These are phyloP conservation scores for Spathaspora passalidarum DNA, from an alignment of 805 yeast species.

Conservation along the genomic window DNA sequence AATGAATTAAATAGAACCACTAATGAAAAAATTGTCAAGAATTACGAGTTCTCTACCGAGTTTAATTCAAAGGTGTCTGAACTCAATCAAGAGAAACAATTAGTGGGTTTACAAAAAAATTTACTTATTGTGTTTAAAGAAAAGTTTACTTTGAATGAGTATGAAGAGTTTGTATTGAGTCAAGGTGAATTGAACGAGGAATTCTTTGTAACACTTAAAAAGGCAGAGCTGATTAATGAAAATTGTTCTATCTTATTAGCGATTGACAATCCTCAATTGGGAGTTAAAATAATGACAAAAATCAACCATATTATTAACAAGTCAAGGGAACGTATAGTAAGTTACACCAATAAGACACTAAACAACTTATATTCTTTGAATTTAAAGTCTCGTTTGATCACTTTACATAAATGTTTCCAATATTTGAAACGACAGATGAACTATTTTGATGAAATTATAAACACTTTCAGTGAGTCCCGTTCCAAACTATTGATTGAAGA, in stretches of 20 bases:
- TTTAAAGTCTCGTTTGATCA: conserved; percentile 19
- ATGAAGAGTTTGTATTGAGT: conserved; percentile 61
- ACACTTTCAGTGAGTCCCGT: conserved; percentile 65
- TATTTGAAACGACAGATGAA: conserved; percentile 38
- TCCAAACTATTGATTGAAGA: conserved; percentile 64
- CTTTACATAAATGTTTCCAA: conserved; percentile 30
- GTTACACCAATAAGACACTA: conserved; percentile 32
- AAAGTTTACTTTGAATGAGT: conserved; percentile 65
- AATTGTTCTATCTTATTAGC: conserved; percentile 71
- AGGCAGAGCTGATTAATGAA: conserved; percentile 61
- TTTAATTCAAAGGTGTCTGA: conserved; percentile 23
- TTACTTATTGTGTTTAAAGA: conserved; percentile 53
- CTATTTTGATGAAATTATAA: conserved; percentile 57
- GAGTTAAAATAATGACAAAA: conserved; percentile 60
- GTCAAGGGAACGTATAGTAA: conserved; percentile 27
- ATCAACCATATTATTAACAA: conserved; percentile 49
- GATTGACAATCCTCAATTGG: conserved; percentile 63
- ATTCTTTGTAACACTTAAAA: conserved; percentile 58
- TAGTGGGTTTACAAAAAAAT: conserved; percentile 47
- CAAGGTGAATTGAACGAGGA: conserved; percentile 46
- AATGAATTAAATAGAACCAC: conserved; percentile 27
- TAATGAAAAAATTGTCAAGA: conserved; percentile 36
- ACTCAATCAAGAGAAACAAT: conserved; percentile 27
- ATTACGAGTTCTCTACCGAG: conserved; percentile 18
- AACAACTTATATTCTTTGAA: conserved; percentile 27